These are phyloP conservation scores for Phalaenopsis hybrid DNA, from an alignment of 116 monocot species.

Conservation along the genomic window DNA sequence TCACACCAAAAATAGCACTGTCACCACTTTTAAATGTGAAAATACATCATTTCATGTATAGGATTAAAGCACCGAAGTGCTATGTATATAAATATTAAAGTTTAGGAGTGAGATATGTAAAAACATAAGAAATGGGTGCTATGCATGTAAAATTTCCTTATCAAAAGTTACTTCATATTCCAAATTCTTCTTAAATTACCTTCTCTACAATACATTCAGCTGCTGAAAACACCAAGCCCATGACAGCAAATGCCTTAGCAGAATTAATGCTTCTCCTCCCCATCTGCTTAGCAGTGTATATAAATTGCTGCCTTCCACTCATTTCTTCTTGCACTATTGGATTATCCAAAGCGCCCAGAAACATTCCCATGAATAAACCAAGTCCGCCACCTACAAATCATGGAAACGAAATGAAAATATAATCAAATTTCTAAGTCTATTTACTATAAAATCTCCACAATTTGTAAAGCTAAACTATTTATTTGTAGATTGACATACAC, in stretches of 20 bases:
- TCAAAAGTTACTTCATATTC: neutral
- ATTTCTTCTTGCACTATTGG: constrained; percentile 72
- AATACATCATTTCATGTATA: too few relatives aligned
- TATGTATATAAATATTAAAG: too few relatives aligned
- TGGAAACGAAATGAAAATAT: neutral
- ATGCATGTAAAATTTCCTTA: too few relatives aligned
- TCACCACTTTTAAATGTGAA: too few relatives aligned
- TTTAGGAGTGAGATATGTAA: too few relatives aligned
- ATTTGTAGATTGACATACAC: too few relatives aligned
- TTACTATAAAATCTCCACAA: neutral
- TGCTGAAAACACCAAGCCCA: constrained; percentile 90
- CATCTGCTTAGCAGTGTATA: constrained; percentile 92
- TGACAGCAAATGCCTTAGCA: constrained; percentile 87
- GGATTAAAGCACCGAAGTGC: too few relatives aligned
- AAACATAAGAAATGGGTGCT: too few relatives aligned
- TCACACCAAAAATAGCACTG: too few relatives aligned
- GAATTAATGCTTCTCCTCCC: constrained; percentile 77
- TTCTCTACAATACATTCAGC: constrained; percentile 92
- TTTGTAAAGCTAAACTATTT: neutral
- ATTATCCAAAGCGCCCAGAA: constrained; percentile 88
- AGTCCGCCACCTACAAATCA: constrained; percentile 71
- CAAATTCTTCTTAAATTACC: constrained; percentile 25
- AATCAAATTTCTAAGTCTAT: neutral
- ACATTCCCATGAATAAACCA: constrained; percentile 82
- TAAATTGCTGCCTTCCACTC: constrained; percentile 68